These are phyloP conservation scores for Alternaria dauci DNA, from an alignment of 2,329 filamentous ascomycete genomes.

Conservation along the genomic window DNA sequence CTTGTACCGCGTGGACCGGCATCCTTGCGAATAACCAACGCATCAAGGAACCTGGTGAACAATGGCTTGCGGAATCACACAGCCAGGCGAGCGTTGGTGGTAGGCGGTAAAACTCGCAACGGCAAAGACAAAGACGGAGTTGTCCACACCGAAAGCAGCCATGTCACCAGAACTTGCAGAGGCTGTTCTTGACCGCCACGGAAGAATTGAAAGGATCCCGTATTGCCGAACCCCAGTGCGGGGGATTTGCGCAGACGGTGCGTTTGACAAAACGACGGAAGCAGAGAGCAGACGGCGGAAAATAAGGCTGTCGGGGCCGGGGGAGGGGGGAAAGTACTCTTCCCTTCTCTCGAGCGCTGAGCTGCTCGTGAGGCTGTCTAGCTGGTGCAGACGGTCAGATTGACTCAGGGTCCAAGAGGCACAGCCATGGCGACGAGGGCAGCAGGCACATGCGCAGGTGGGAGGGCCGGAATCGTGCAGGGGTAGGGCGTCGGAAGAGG, in stretches of 20 bases:
- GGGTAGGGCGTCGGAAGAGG: slow-evolving; percentile 25
- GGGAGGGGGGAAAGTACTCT: neutral
- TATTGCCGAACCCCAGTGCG: slow-evolving; percentile 20
- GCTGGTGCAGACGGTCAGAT: slow-evolving; percentile 11
- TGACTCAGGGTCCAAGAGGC: slow-evolving; percentile 25
- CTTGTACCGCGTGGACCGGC: slow-evolving; percentile 33
- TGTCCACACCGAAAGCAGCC: slow-evolving; percentile 33
- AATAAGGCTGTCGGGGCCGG: slow-evolving; percentile 10
- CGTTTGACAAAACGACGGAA: neutral
- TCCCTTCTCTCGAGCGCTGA: slow-evolving; percentile 3
- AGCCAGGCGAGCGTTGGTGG: slow-evolving; percentile 20
- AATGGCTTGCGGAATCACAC: slow-evolving; percentile 29
- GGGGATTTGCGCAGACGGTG: slow-evolving; percentile 5
- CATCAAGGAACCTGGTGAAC: slow-evolving; percentile 39
- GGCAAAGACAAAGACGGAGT: slow-evolving; percentile 29
- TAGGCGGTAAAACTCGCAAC: slow-evolving; percentile 24
- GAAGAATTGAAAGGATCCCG: slow-evolving; percentile 42
- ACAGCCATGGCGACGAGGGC: slow-evolving; percentile 32
- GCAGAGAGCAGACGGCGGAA: slow-evolving; percentile 8
- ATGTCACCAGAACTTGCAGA: slow-evolving; percentile 40
- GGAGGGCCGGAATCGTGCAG: slow-evolving; percentile 27
- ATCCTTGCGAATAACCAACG: slow-evolving; percentile 26
- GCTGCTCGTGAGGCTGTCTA: slow-evolving; percentile 24
- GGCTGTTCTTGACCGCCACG: slow-evolving; percentile 34
- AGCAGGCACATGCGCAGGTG: slow-evolving; percentile 23